Base-by-base conservation (phyloP, 2,329 filamentous ascomycete species). In the Rachicladosporium sp. region DNA sequence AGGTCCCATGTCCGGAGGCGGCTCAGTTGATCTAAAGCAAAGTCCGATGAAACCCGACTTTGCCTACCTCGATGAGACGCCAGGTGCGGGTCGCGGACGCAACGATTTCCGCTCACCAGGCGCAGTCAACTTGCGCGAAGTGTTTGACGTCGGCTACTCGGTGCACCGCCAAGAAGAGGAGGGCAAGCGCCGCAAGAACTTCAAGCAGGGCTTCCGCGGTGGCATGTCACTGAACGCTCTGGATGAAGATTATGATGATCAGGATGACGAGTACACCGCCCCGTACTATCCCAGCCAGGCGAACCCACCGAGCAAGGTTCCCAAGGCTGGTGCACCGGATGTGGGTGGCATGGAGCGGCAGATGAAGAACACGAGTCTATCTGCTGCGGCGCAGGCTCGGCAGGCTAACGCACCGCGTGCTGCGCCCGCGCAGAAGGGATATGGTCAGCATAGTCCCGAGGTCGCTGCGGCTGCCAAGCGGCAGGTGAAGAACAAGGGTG, bases 111-210 rank as follows among this genome's bases (percentile, higher is more conserved):
- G 91, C 42, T 96, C 88, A 0, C 91, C 91, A 0, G 91, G 88
- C 37, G 88, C 86, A 2, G 81, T 98, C 62, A 96, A 96, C 58
- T 69, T 98, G 9, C 85, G 91, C 43, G 91, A 98, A 62, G 88
- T 96, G 2, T 98, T 98, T 50, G 91, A 98, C 55, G 89, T 98
- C 36, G 82, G 86, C n/a, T 98, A 98, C 55, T 89, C 91, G 6
- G 91, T 98, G 6, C 91, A 96, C 59, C 73, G 91, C 35, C 87
- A 96, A 61, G 91, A 96, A 62, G 91, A 98, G 59, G 91, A 96
- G 62, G 80, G 78, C 53, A 96, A 95, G 66, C 79, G 87, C 39
- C 77, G 86, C 48, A 93, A 93, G 62, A 84, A 93, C 55, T 74
- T 88, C 51, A 68, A 75, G 65, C 70, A 88, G 69, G 74, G 82